Evolutionary conservation across 140 eudicot species (phyloP), one percentile per base, ranked within the genome.

Genomic region (Flaveria floridana): DNA sequence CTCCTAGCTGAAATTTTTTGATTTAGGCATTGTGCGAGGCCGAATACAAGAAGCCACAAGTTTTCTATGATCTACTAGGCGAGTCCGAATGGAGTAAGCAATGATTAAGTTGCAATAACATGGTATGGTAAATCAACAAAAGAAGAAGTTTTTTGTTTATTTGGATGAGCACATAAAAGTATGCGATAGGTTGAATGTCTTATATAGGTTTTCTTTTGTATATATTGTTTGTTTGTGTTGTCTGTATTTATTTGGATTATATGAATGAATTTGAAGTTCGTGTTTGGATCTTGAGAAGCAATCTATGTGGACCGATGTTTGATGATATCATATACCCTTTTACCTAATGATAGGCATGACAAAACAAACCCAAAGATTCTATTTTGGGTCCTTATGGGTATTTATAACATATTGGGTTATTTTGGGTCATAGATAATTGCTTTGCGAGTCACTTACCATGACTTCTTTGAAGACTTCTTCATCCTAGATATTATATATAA

Each of bases 11-110:
- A 52, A 41, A 28, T 63, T 56, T 73, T 70, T 57, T 81, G 41
- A 46, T 62, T 62, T 85, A 91, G 97, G 96, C 75, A 14, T 65
- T 89, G 42, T 85, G 90, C 74, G 64, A 41, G 55, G 78, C 79
- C 16, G 91, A 79, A 14, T 82, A 79, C 91, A 91, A 72, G 77
- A 89, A 84, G 77, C 97, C 97, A 23, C 74, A 82, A 61, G 86
- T 91, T 64, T 91, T 78, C 81, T 89, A 87, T 37, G 96, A 91
- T 82, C 62, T 91, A 72, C 87, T 91, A 56, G 44, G 76, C 2
- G 26, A 77, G 64, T 74, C 62, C 56, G 79, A 28, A 79, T 30
- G 71, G 52, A 3, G 51, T 57, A 48, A 23, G 5, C 26, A 76
- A 62, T 70, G 18, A 64, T 69, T 5, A 63, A 56, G 21, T 13